A percentile compares a stretch with the other conserved stretches of the same genome.
phyloP scores from a whole-genome alignment of 2,329 filamentous ascomycete species.

The Chalaropsis ovoidea region DNA sequence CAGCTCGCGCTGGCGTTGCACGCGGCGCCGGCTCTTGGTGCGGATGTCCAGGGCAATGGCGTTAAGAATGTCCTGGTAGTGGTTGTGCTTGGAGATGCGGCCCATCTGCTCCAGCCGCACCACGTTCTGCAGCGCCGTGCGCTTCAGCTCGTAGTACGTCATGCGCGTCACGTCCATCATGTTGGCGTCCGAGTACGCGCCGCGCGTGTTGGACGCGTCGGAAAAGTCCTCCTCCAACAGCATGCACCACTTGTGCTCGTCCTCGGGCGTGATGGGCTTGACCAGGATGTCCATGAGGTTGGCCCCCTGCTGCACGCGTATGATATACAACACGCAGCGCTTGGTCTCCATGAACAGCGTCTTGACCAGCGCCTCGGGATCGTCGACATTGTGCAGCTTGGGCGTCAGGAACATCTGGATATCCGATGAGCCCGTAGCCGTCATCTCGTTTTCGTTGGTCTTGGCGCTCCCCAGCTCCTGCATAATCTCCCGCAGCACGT shows the following conservation, averaged over 20 bases:
- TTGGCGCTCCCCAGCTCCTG: slow-evolving; percentile 92
- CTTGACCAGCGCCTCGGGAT: slow-evolving; percentile 87
- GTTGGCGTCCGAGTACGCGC: slow-evolving; percentile 82
- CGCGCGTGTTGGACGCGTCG: slow-evolving; percentile 49
- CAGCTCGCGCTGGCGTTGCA: slow-evolving; percentile 83
- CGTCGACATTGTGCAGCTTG: slow-evolving; percentile 79
- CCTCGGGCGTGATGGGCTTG: slow-evolving; percentile 74
- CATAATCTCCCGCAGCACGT: slow-evolving; percentile 81
- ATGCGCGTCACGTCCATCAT: slow-evolving; percentile 82
- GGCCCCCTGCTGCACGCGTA: slow-evolving; percentile 81
- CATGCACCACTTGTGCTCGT: slow-evolving; percentile 77
- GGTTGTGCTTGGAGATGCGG: slow-evolving; percentile 78
- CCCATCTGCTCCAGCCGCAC: slow-evolving; percentile 78
- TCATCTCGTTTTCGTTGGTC: slow-evolving; percentile 89
- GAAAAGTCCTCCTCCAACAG: slow-evolving; percentile 74
- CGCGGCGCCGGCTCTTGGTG: slow-evolving; percentile 84
- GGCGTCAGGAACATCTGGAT: slow-evolving; percentile 85
- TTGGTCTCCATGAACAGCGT: slow-evolving; percentile 97
- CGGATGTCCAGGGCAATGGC: slow-evolving; percentile 94
- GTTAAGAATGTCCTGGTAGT: slow-evolving; percentile 96
- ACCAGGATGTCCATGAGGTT: slow-evolving; percentile 94
- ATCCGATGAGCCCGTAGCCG: slow-evolving; percentile 73
- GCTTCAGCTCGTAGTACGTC: slow-evolving; percentile 85
- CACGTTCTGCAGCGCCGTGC: slow-evolving; percentile 86
- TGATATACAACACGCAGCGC: slow-evolving; percentile 92